These are phyloP conservation scores for Hypoxylon cercidicola DNA, from an alignment of 495 filamentous ascomycete species.

Conservation along the genomic window DNA sequence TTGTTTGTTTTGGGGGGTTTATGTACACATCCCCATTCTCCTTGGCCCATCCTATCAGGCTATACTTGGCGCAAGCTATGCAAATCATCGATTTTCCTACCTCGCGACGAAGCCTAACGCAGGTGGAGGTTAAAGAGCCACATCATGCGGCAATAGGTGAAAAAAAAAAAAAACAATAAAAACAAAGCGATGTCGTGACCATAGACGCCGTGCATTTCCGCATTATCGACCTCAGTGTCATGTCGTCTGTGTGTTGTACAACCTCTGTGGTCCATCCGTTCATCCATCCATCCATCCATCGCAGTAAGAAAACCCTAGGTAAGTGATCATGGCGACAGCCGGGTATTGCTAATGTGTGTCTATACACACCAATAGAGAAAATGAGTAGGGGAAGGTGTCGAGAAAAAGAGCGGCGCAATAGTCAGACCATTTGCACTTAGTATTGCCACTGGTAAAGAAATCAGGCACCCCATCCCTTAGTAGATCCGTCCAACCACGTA, in stretches of 20 bases:
- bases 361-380: conserved; percentile 12
- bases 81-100: not conserved
- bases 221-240: conserved; percentile 23
- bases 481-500: too few species aligned
- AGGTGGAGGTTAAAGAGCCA: not conserved
- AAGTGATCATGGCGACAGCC: conserved; percentile 36
- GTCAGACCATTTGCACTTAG: conserved; percentile 8
- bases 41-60: not conserved
- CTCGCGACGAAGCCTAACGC: not conserved
- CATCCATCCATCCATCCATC: conserved; percentile 23
- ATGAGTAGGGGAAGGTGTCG: conserved; percentile 12
- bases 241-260: conserved; percentile 27
- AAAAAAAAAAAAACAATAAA: not conserved
- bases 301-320: conserved; percentile 19
- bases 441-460: conserved; percentile 6
- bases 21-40: not conserved
- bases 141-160: not conserved
- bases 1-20: not conserved
- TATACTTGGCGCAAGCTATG: conserved; percentile 1
- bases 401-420: not conserved
- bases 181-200: conserved; percentile 18
- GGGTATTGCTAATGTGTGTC: conserved; percentile 37
- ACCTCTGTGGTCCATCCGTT: conserved; percentile 10
- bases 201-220: conserved; percentile 33
- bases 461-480: too few species aligned